Evolutionary conservation across 768 basidiomycete species (phyloP).

Genomic region (Cystoderma amianthinum): DNA sequence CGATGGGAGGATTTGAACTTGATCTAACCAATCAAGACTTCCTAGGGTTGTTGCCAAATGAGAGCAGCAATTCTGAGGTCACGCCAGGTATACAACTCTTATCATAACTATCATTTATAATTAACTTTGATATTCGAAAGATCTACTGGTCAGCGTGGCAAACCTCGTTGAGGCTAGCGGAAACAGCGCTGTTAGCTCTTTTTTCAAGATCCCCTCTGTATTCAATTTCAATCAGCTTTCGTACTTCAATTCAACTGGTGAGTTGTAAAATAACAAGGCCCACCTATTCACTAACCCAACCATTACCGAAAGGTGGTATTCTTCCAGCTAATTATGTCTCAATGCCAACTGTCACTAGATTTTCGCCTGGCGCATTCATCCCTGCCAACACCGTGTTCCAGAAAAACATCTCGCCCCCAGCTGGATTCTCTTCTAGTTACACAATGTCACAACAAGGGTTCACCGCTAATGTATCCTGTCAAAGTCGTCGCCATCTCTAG

Average conservation of each 20-base stretch:
- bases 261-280: no score
- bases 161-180: constrained; percentile 10
- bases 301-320: constrained; percentile 4
- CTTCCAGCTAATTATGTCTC: constrained; percentile 7
- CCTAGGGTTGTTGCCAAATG: constrained; percentile 7
- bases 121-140: no score
- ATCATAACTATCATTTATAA: no score
- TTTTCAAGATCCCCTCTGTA: constrained; percentile 4
- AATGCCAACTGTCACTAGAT: neutral
- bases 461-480: constrained; percentile 11
- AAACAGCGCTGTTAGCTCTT: neutral
- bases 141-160: constrained; percentile 9
- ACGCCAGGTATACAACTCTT: constrained; percentile 6
- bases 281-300: no score
- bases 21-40: constrained; percentile 11
- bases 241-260: constrained; percentile 14
- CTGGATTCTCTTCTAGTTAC: constrained; percentile 10
- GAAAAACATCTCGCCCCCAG: constrained; percentile 2
- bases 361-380: neutral
- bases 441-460: constrained; percentile 15
- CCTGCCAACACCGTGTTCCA: neutral
- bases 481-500: constrained; percentile 7
- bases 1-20: constrained; percentile 12
- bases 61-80: constrained; percentile 4
- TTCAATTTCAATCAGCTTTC: constrained; percentile 17